Evolutionary conservation across 2,329 filamentous ascomycete genomes (phyloP), one percentile per base, ranked within the genome.

Genomic region (Nemania sp.): DNA sequence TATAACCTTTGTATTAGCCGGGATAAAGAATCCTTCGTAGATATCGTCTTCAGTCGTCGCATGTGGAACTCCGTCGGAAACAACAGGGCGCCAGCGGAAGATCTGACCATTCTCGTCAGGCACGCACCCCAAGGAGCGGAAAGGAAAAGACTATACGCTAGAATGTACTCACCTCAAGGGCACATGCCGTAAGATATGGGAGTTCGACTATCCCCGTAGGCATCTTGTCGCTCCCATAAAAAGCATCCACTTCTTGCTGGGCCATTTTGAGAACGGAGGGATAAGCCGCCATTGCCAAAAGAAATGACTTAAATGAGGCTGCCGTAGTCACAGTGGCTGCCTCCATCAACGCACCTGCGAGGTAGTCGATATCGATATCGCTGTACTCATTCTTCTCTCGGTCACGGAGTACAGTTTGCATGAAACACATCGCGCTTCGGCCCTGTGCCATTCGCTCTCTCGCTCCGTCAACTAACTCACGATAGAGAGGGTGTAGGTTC

Each of bases 21-120:
- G 81, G 46, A 85, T 79, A 29, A 74, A 72, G 56, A 76, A 77
- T 4, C 79, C 81, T 9, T 78, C 69, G 62, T 81, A 81, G 34
- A 72, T 64, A 57, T 80, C 75, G 53, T 81, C 79, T 43, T 74
- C 70, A 11, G 72, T 76, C 2, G 77, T 72, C 10, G 75, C 75
- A 56, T 81, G 78, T 0, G 80, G 80, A 1, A 77, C 69, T 17
- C 65, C 70, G 5, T 60, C 18, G 12, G 59, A 25, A 4, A 62
- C 21, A 12, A 37, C 42, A 2, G 68, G 67, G 1, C 66, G 64
- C 67, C 67, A 70, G 5, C 67, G 66, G 17, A 66, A 54, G 2
- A 61, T 60, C 63, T 68, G 39, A 13, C 9, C 12, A 17, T 37
- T 61, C 21, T 45, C 15, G 72, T 69, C 32, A 67, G 66, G n/a